Evolutionary conservation across 1,284 basidiomycete genomes (phyloP).

Genomic region (Ustilago lituana): DNA sequence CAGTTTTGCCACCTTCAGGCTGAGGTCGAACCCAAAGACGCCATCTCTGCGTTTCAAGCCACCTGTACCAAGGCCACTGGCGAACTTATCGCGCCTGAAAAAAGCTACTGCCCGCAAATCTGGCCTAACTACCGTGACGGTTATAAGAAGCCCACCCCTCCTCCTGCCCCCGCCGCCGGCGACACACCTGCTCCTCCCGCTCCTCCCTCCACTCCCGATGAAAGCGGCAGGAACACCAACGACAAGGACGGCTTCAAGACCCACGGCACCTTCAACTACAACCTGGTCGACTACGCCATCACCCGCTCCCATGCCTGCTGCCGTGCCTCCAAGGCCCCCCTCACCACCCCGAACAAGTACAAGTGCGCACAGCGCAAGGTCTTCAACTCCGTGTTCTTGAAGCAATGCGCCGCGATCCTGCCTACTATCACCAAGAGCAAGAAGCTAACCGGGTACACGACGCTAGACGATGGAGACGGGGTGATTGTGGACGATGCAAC

Average conservation of each 20-base stretch:
- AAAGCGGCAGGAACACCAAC: conserved; percentile 16
- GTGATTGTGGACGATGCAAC: conserved; percentile 35
- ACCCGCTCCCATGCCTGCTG: conserved; percentile 30
- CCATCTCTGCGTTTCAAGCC: not conserved
- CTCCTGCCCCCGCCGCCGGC: not conserved
- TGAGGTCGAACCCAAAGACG: conserved; percentile 3
- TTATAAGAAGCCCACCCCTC: conserved; percentile 21
- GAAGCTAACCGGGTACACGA: conserved; percentile 20
- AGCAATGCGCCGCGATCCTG: conserved; percentile 28
- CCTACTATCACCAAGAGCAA: conserved; percentile 22
- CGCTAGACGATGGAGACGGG: conserved; percentile 7
- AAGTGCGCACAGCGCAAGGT: conserved; percentile 35
- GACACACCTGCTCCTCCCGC: not conserved
- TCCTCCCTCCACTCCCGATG: conserved; percentile 1
- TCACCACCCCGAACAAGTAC: conserved; percentile 19
- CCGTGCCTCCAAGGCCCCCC: conserved; percentile 11
- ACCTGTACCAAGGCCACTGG: conserved; percentile 4
- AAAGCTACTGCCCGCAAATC: conserved; percentile 23
- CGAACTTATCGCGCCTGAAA: conserved; percentile 4
- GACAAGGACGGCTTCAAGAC: conserved; percentile 30
- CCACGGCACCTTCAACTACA: conserved; percentile 30
- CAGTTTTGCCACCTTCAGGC: conserved; percentile 25
- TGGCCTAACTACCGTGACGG: conserved; percentile 28
- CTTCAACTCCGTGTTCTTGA: conserved; percentile 9
- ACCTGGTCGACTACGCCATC: conserved; percentile 32